Evolutionary conservation across 139 green algal genomes (phyloP), one percentile per base, ranked within the genome.

Genomic region (Chlorella sp.): DNA sequence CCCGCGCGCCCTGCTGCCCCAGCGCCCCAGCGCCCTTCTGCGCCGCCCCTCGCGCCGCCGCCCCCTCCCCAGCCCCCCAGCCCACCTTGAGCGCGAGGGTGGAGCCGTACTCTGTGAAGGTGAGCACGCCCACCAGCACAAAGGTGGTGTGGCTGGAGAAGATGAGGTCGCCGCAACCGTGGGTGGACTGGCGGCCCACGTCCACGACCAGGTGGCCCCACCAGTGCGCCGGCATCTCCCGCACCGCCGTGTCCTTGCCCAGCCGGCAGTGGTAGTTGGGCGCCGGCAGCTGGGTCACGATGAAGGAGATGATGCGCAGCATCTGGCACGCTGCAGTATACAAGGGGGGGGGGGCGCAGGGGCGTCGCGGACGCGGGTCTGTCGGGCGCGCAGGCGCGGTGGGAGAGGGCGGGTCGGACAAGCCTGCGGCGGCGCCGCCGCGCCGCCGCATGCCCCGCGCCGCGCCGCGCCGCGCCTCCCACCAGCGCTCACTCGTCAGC

Each of bases 141-240:
- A 97, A 97, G 1, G 87, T 96, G 19, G 89, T 95, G 83, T 97
- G 91, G 0, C 87, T 95, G 2, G 86, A 94, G 83, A 98, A 98
- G 67, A 98, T 95, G 60, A 98, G 88, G 86, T 98, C 94, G 6
- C 94, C 94, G 77, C 94, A 98, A 38, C 89, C 87, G 74, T 92
- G 89, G 7, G 87, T 88, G 36, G 83, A 81, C 83, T 91, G 84
- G 2, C 81, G 76, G 4, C 77, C 76, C 3, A 95, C 78, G 72
- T 95, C 82, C 15, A 96, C 75, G 4, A 93, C 55, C 0, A 96
- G 27, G 69, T 97, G 89, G 0, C 83, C 87, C 58, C 82, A 90
- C 90, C 89, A 96, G 71, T 92, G 86, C 46, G 72, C 15, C 12
- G 91, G 91, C 90, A 87, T 90, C 1, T 73, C 62, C 36, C 81